A percentile compares a stretch with the other conserved stretches of the same genome.
Evolutionary conservation across 108 stramenopile genomes (phyloP).

Genomic region (Nannochloropsis gaditana): DNA sequence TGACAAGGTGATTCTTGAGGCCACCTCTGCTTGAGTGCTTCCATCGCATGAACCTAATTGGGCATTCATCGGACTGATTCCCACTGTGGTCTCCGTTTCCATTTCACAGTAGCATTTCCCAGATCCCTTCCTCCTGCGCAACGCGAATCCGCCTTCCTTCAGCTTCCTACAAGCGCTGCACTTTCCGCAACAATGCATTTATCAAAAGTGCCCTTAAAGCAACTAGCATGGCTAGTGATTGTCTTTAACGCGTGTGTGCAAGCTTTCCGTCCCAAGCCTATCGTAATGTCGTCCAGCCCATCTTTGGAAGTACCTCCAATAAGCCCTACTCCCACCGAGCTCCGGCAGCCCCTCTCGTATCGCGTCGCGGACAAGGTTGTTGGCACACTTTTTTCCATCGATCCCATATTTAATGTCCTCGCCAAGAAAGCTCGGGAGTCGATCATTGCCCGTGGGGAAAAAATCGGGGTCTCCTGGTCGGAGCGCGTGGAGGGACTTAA

Average conservation of each 20-base stretch:
- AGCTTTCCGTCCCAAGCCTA: background rate
- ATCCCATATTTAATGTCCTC: constrained; percentile 31
- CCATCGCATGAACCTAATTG: no score
- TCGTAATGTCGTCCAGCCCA: background rate
- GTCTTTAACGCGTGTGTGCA: background rate
- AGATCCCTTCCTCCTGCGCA: no score
- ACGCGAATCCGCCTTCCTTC: no score
- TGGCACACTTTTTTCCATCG: constrained; percentile 34
- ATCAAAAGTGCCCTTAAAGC: no score
- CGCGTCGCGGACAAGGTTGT: constrained; percentile 27
- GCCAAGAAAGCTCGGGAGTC: constrained; percentile 31
- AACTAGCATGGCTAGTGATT: background rate
- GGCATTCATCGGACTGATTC: no score
- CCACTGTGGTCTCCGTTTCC: no score
- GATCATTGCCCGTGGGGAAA: constrained; percentile 32
- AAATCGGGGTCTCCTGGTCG: constrained; percentile 37
- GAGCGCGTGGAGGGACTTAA: constrained; percentile 35
- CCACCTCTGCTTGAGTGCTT: no score
- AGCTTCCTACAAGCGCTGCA: no score
- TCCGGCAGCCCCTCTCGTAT: constrained; percentile 7
- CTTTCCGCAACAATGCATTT: no score
- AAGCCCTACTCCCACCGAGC: background rate
- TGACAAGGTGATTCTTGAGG: no score
- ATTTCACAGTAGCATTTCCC: no score
- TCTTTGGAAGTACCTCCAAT: background rate